Conservation (phyloP, 2,329 filamentous ascomycete species). For the Aureobasidium subglaciale region DNA sequence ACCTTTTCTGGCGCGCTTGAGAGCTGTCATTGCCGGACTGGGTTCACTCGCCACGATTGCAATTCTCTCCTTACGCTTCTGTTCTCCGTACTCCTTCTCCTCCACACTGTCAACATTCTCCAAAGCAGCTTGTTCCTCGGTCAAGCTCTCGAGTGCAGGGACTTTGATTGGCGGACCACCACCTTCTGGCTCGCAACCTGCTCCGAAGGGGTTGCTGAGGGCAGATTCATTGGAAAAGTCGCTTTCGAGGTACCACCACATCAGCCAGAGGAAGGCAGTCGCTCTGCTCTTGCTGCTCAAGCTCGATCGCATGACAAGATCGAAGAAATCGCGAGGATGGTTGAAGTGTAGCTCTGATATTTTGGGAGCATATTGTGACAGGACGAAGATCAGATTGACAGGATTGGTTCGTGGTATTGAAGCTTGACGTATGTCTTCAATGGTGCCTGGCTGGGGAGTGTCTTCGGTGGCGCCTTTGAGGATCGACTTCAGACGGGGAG, state of each 20-base stretch:
- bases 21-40: slow-evolving; percentile 53
- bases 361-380: slow-evolving; percentile 82
- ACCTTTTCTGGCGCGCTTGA: slow-evolving; percentile 42
- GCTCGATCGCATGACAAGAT: slow-evolving; percentile 86
- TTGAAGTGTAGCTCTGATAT: slow-evolving; percentile 91
- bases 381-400: slow-evolving; percentile 92
- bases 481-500: slow-evolving; percentile 91
- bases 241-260: slow-evolving; percentile 98
- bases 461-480: slow-evolving; percentile 95
- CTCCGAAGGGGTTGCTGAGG: slow-evolving; percentile 82
- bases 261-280: slow-evolving; percentile 87
- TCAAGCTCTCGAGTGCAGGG: slow-evolving; percentile 59
- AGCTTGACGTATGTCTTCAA: slow-evolving; percentile 69
- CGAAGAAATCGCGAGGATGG: slow-evolving; percentile 81
- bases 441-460: slow-evolving; percentile 69
- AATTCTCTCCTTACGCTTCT: slow-evolving; percentile 67
- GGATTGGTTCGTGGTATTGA: slow-evolving; percentile 80
- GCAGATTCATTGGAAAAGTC: slow-evolving; percentile 87
- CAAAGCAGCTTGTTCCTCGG: slow-evolving; percentile 53
- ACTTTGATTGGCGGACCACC: slow-evolving; percentile 49
- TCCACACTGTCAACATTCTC: slow-evolving; percentile 71
- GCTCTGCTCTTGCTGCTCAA: slow-evolving; percentile 77
- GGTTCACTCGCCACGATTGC: slow-evolving; percentile 68
- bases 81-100: slow-evolving; percentile 62
- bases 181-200: slow-evolving; percentile 37